Evolutionary conservation across 1,139 yeast genomes (phyloP), one percentile per base, ranked within the genome.

Genomic region (Yamadazyma buinensis): DNA sequence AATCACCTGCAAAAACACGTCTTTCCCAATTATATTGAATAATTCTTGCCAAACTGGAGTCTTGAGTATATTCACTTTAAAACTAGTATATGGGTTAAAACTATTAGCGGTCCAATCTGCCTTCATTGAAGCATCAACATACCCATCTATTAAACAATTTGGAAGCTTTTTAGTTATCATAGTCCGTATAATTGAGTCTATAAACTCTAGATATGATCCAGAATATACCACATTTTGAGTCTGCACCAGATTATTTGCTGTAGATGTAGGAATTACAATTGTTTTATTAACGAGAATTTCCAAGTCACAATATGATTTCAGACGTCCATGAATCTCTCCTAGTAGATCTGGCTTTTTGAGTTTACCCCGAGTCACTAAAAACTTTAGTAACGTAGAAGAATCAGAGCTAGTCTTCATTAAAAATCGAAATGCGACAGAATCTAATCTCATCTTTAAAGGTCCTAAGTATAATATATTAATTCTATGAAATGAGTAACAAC

Each of bases 1-100:
- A 1, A 75, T 15, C 31, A 75, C 35, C 4, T 55, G 40, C 5
- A 62, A 26, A 43, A 72, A 72, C 1, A 32, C 36, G 1, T 36
- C 36, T 10, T 36, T 38, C 0, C 78, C 77, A 0, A 72, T 40
- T 2, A 52, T 32, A 1, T 37, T 34, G 37, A 52, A 64, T 0
- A 73, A 37, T 6, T 49, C 41, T 15, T 58, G 56, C 69, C 78
- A 72, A n/a, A 48, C 39, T 5, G 55, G 45, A 2, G 56, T 44
- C 37, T 70, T 70, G 19, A 74, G 41, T 4, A 44, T 39, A 30
- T 55, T 60, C 7, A 52, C 52, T 21, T 47, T 49, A 31, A 60
- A 57, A 32, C 55, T 61, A 1, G 50, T 48, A 17, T 37, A 42
- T 0, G 60, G 56, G 36, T 53, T 60, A 23, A 41, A 39, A 23